A percentile compares a stretch with the other conserved stretches of the same genome.
These are phyloP conservation scores for Komagataella phaffii DNA, from an alignment of 805 yeast genomes.

Conservation along the genomic window DNA sequence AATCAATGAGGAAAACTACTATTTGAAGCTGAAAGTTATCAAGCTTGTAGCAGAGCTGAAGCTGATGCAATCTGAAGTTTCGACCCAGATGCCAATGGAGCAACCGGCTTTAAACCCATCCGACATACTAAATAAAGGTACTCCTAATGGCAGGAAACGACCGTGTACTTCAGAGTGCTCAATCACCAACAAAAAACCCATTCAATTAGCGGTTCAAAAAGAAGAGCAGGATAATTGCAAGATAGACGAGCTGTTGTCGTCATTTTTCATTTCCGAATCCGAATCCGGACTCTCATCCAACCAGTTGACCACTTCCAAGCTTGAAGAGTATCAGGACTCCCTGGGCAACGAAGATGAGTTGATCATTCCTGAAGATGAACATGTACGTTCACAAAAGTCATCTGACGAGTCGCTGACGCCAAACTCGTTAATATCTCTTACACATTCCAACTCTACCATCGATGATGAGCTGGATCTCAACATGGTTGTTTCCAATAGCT, in stretches of 20 bases:
- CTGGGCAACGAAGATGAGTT: not conserved
- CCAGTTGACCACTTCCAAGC: not conserved
- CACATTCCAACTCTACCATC: slow-evolving; percentile 9
- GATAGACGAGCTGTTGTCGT: not conserved
- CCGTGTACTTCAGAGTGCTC: not conserved
- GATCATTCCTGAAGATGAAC: not conserved
- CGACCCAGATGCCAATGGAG: not conserved
- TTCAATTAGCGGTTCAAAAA: not conserved
- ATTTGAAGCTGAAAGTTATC: slow-evolving; percentile 27
- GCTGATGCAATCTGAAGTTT: slow-evolving; percentile 14
- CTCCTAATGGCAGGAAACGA: not conserved
- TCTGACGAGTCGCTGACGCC: slow-evolving; percentile 7
- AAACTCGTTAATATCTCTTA: slow-evolving; percentile 6
- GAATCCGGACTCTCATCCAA: not conserved
- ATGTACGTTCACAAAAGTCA: not conserved
- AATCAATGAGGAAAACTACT: slow-evolving; percentile 30
- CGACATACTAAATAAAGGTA: not conserved
- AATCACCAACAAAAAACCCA: not conserved
- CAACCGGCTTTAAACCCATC: not conserved
- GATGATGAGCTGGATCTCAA: slow-evolving; percentile 4
- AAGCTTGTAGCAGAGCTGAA: slow-evolving; percentile 30
- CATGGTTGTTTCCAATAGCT: not conserved
- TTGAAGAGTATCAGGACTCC: not conserved
- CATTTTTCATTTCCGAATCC: not conserved
- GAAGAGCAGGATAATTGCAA: slow-evolving; percentile 1